These are phyloP conservation scores for Coprinopsis marcescibilis DNA, from an alignment of 768 basidiomycete species.

Conservation along the genomic window DNA sequence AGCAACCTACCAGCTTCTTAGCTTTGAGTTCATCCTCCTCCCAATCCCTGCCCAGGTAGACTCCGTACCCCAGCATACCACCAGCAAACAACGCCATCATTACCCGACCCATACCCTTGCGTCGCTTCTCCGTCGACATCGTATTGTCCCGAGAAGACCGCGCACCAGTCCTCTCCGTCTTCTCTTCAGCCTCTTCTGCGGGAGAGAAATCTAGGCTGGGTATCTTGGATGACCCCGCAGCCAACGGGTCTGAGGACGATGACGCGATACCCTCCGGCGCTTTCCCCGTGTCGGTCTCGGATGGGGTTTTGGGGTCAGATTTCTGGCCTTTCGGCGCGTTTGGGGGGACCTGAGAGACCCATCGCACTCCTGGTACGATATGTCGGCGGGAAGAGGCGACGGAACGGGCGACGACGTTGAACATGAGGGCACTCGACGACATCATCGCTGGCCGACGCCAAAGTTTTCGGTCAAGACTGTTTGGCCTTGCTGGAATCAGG, in stretches of 20 bases:
- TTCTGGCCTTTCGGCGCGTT: slow-evolving; percentile 12
- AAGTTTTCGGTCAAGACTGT: slow-evolving; percentile 13
- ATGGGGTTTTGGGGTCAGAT: slow-evolving; percentile 5
- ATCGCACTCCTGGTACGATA: slow-evolving; percentile 27
- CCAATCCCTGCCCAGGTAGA: slow-evolving; percentile 78
- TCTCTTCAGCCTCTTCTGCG: slow-evolving; percentile 34
- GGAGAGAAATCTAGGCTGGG: slow-evolving; percentile 67
- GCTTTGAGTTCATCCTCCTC: slow-evolving; percentile 60
- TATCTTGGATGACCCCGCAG: slow-evolving; percentile 19
- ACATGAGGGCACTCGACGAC: slow-evolving; percentile 17
- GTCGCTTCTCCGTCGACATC: slow-evolving; percentile 70
- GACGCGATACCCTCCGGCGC: slow-evolving; percentile 13
- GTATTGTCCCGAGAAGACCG: slow-evolving; percentile 72
- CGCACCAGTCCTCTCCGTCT: slow-evolving; percentile 62
- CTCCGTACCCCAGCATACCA: slow-evolving; percentile 50
- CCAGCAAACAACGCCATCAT: slow-evolving; percentile 48
- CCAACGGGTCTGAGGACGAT: slow-evolving; percentile 11
- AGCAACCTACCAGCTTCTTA: slow-evolving; percentile 51
- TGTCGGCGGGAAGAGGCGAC: slow-evolving; percentile 24
- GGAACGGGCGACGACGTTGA: slow-evolving; percentile 28
- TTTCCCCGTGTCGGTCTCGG: slow-evolving; percentile 16
- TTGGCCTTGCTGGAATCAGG: slow-evolving; percentile 12
- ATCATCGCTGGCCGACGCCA: background rate
- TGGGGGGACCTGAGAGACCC: slow-evolving; percentile 26
- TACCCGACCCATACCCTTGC: slow-evolving; percentile 50